Evolutionary conservation across 2,329 filamentous ascomycete species (phyloP), one percentile per base, ranked within the genome.

Genomic region (Cladosporium sp.): DNA sequence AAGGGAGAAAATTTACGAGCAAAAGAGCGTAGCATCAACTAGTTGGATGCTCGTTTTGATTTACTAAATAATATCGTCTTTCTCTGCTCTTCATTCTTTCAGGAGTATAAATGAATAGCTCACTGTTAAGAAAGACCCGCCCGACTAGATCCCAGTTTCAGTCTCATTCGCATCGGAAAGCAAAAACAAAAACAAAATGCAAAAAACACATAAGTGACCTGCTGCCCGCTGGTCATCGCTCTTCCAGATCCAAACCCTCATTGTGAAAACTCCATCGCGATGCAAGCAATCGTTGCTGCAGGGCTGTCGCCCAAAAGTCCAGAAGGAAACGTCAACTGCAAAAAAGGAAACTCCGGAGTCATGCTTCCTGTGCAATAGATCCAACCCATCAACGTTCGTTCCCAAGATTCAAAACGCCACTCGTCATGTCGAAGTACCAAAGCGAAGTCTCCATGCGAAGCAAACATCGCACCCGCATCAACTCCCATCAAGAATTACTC

Each of bases 41-140:
- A 59, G 57, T 59, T 49, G 57, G 57, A 36, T 59, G 57, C 57
- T 48, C 57, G 57, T 16, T 30, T 21, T 21, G 14, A n/a, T 59
- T 48, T 39, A n/a, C n/a, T n/a, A n/a, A n/a, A n/a, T 18, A 23
- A 7, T 57, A 48, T 14, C 30, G 2, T 54, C 36, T 59, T 23
- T 32, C 14, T 48, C 57, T 46, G 39, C 49, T n/a, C 7, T 46
- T 46, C 39, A 46, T 11, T 46, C 39, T 46, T 46, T 46, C n/a
- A 46, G n/a, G 39, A 21, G 39, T 18, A 28, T 7, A 43, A n/a
- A 43, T 43, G 39, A 43, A 21, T 43, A 43, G 39, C 39, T 18
- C 39, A 18, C 39, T 21, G n/a, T 46, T 13, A n/a, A 21, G 21
- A 4, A 46, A 10, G 11, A 8, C 10, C n/a, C 39, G 21, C 10